Evolutionary conservation across 108 stramenopile genomes (phyloP), one percentile per base, ranked within the genome.

Genomic region (Cyclotella cryptica): DNA sequence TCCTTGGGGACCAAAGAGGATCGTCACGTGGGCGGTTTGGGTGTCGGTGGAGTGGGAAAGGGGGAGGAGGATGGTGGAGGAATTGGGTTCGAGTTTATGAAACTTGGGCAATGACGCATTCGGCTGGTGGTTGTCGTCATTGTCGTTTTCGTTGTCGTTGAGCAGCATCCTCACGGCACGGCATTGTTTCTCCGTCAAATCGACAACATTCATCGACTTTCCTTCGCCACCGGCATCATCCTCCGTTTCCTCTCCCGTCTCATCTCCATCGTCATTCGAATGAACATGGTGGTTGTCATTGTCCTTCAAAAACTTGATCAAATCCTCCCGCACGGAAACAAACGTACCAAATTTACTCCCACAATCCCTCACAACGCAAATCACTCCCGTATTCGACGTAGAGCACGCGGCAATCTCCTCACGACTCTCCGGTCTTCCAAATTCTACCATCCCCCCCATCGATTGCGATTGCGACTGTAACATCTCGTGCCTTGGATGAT

Each of bases 311-410:
- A 57, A 47, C 10, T 17, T 18, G 14, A 35, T 44, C 69, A 84
- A 41, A 40, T 60, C 24, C 26, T 77, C 75, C 40, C 78, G 80
- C 71, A 78, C 76, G 0, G 76, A 77, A 42, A 81, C 76, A 63
- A 72, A 85, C 0, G 84, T 85, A 3, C 84, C 84, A 51, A 81
- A 85, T 67, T 85, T 85, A 62, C 76, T 78, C 71, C 80, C 84
- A 47, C 45, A 67, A 66, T 85, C 84, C 45, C 27, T 53, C n/a
- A 85, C 26, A 29, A 81, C 71, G 35, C 75, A 77, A 66, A 82
- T 74, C 14, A 74, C 59, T 4, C 84, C 84, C 52, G 21, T 54
- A 7, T 42, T 45, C 10, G 72, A 69, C 57, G 67, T 55, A 7
- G 71, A 72, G 49, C 76, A 77, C 29, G 77, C 76, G 13, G 30